Evolutionary conservation across 2,329 filamentous ascomycete genomes (phyloP).

Genomic region (Ustilaginoidea virens): DNA sequence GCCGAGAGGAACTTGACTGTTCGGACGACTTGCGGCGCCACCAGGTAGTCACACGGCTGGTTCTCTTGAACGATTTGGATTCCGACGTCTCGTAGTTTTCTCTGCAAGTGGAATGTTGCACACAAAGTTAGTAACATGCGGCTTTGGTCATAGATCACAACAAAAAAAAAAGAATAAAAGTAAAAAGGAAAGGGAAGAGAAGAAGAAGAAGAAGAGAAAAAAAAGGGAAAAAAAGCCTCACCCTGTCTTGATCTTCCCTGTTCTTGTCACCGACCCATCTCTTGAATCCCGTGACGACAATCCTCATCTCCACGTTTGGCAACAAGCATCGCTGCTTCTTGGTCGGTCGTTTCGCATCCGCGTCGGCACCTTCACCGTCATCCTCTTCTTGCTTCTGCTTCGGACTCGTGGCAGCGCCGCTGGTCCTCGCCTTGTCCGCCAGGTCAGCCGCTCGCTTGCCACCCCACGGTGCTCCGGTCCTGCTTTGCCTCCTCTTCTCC

Average conservation of each 20-base stretch:
- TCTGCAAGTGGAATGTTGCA: no score
- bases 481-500: slow-evolving; percentile 62
- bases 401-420: slow-evolving; percentile 23
- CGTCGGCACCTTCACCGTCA: slow-evolving; percentile 29
- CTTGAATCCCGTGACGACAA: slow-evolving; percentile 74
- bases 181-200: background rate
- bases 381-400: slow-evolving; percentile 23
- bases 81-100: slow-evolving; percentile 67
- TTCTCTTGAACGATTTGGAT: slow-evolving; percentile 67
- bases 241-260: slow-evolving; percentile 68
- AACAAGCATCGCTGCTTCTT: slow-evolving; percentile 46
- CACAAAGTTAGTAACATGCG: background rate
- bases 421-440: slow-evolving; percentile 36
- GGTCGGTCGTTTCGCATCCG: slow-evolving; percentile 32
- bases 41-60: slow-evolving; percentile 67
- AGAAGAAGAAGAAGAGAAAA: background rate
- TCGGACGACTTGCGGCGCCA: slow-evolving; percentile 71
- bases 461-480: slow-evolving; percentile 38
- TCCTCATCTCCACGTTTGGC: slow-evolving; percentile 53
- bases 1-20: slow-evolving; percentile 90
- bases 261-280: slow-evolving; percentile 61
- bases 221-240: slow-evolving; percentile 27
- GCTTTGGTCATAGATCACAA: background rate
- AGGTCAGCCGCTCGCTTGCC: slow-evolving; percentile 46
- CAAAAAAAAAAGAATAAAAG: background rate